phyloP scores from a whole-genome alignment of 2,329 filamentous ascomycete genomes.

The Aspergillus sp. region DNA sequence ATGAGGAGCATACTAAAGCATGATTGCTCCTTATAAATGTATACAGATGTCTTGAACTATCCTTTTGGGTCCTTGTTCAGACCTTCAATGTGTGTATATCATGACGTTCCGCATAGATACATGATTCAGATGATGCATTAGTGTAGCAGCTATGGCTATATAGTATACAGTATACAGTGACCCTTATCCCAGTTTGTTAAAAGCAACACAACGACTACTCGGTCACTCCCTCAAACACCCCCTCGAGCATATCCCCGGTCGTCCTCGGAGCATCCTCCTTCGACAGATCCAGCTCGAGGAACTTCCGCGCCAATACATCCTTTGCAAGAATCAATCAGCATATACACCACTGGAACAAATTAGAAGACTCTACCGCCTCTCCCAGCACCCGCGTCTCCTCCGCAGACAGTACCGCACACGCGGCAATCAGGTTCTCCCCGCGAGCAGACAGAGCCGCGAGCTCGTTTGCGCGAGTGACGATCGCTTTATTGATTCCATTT shows the following conservation, averaged over 20 bases:
- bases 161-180: no score
- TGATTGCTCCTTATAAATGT: no score
- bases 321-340: constrained; percentile 5
- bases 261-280: not conserved
- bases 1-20: no score
- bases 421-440: constrained; percentile 66
- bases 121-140: constrained; percentile 10
- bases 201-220: not conserved
- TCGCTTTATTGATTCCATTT: constrained; percentile 65
- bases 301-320: constrained; percentile 11
- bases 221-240: constrained; percentile 2
- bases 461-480: constrained; percentile 67
- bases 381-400: constrained; percentile 58
- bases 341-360: not conserved
- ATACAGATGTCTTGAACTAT: no score
- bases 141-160: no score
- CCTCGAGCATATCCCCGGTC: constrained; percentile 5
- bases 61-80: constrained; percentile 9
- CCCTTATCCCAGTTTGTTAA: no score
- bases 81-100: constrained; percentile 12
- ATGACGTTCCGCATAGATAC: constrained; percentile 15
- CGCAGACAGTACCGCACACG: constrained; percentile 58
- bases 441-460: constrained; percentile 58
- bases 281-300: constrained; percentile 9
- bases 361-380: constrained; percentile 45